Evolutionary conservation across 108 stramenopile species (phyloP), one percentile per base, ranked within the genome.

Genomic region (Cyclotella sp.): DNA sequence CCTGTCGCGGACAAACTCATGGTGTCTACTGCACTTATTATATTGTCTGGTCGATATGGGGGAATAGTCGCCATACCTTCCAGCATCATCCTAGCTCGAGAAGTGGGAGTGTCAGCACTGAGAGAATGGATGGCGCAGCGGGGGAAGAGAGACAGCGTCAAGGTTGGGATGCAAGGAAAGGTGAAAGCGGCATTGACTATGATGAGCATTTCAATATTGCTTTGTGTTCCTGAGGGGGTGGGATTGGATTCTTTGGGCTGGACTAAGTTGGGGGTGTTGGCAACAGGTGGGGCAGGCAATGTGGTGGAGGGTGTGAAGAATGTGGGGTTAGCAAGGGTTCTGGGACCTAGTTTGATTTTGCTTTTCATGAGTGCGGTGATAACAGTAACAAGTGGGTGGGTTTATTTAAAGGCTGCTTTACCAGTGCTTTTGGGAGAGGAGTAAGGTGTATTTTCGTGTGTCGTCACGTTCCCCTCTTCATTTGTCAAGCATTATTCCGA

Each of bases 1-100:
- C 98, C 98, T 22, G 98, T 98, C 11, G 97, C 97, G 0, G 98
- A 98, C 78, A 98, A 98, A 82, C 84, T 98, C 21, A 95, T 97
- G 95, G 98, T 98, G 3, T 83, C 89, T 16, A 96, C 95, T 47
- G 89, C 95, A 8, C 58, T 97, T 15, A 93, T 97, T 59, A 73
- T 97, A 8, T 72, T 97, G 19, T 65, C 95, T 22, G 95, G 93
- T 40, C 80, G 91, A 18, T 91, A 92, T 49, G 92, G 91, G 0
- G 73, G 81, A 18, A 72, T 73, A 15, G 84, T 95, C 60, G 88
- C 94, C 0, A 69, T 97, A 54, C 96, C 95, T 14, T 66, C 93
- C 1, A 68, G 89, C 13, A 85, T 97, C 71, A 97, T 97, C 73
- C 54, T 98, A 28, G 94, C 89, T 28, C 76, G 98, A 18, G 98